Conservation (phyloP, 129 eudicot species). For the Centrapalus pauciflorus region DNA sequence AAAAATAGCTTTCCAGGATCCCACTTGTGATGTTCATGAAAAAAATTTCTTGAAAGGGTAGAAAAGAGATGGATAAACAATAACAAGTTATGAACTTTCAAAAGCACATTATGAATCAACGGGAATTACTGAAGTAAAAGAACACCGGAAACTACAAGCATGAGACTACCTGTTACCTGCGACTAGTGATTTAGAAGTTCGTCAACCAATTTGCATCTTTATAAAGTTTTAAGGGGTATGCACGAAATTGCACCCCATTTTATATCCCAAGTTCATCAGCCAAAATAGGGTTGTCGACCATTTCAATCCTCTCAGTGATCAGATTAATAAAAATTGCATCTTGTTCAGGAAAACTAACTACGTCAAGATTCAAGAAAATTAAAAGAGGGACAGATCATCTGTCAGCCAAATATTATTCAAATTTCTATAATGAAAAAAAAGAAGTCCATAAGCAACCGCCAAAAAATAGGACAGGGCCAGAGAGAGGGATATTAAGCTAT, state of each 20-base stretch:
- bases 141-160: not conserved
- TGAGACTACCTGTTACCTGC: not conserved
- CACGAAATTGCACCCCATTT: not conserved
- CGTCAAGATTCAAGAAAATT: not conserved
- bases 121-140: not conserved
- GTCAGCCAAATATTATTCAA: conserved; percentile 16
- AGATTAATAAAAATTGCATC: conserved; percentile 10
- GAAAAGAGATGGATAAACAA: too few species aligned
- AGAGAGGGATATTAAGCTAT: not conserved
- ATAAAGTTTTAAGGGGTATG: not conserved
- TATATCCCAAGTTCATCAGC: not conserved
- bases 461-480: not conserved
- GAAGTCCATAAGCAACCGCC: not conserved
- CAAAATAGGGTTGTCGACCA: not conserved
- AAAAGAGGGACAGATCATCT: not conserved
- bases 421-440: not conserved
- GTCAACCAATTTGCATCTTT: not conserved
- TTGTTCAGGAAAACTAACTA: not conserved
- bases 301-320: not conserved
- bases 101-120: too few species aligned
- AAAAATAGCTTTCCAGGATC: too few species aligned
- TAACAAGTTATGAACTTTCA: not conserved
- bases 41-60: too few species aligned
- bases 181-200: not conserved
- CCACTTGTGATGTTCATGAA: too few species aligned